Evolutionary conservation across 129 eudicot genomes (phyloP).

Genomic region (Sambucus nigra): DNA sequence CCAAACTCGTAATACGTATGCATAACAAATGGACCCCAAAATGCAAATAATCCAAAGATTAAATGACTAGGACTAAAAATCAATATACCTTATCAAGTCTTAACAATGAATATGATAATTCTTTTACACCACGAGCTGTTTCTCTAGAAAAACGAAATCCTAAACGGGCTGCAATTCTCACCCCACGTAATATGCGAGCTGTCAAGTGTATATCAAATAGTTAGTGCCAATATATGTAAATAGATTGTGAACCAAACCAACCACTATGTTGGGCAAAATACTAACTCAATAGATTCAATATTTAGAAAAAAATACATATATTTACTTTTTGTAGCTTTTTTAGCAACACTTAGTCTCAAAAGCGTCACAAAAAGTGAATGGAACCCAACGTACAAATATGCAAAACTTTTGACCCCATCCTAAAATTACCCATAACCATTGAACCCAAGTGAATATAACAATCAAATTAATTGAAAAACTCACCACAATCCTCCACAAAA

Average conservation of each 20-base stretch:
- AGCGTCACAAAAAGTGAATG: background rate
- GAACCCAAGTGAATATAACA: too few relatives aligned
- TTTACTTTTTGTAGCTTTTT: too few relatives aligned
- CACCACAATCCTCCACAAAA: slow-evolving; percentile 63
- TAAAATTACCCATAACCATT: too few relatives aligned
- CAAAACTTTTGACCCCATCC: too few relatives aligned
- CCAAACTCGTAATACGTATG: too few relatives aligned
- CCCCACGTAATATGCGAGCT: slow-evolving; percentile 68
- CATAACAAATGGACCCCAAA: too few relatives aligned
- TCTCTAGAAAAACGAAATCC: slow-evolving; percentile 49
- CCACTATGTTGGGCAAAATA: background rate
- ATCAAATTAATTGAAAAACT: too few relatives aligned
- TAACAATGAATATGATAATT: slow-evolving; percentile 37
- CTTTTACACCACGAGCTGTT: slow-evolving; percentile 43
- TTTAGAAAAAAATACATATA: background rate
- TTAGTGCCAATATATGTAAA: slow-evolving; percentile 9
- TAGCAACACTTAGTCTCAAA: too few relatives aligned
- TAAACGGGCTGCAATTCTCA: slow-evolving; percentile 63
- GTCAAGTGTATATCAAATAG: slow-evolving; percentile 8
- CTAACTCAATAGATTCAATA: background rate
- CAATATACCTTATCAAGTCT: slow-evolving; percentile 54
- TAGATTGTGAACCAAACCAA: background rate
- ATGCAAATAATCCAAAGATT: slow-evolving; percentile 9
- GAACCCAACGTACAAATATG: too few relatives aligned
- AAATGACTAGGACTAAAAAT: slow-evolving; percentile 3